A percentile compares a stretch with the other conserved stretches of the same genome.
Conservation (phyloP, 2,329 filamentous ascomycete genomes). For the Myriangium duriaei region DNA sequence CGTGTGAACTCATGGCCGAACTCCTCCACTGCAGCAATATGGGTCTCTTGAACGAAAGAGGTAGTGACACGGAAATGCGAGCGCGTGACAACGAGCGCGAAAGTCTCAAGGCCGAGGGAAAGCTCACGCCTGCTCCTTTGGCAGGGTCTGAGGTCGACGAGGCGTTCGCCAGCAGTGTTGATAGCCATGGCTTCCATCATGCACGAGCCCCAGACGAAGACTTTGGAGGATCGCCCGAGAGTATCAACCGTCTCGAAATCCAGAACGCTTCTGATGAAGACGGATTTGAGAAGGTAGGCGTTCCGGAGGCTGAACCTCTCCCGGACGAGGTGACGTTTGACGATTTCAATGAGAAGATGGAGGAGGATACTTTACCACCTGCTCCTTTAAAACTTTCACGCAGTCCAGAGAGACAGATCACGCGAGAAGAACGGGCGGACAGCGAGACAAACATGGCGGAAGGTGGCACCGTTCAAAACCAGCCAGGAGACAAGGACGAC, state of each 20-base stretch:
- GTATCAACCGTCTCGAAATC: slow-evolving; percentile 58
- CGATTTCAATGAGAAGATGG: slow-evolving; percentile 48
- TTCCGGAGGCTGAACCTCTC: slow-evolving; percentile 51
- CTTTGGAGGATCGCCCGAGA: slow-evolving; percentile 45
- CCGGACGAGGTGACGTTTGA: slow-evolving; percentile 54
- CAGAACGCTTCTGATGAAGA: slow-evolving; percentile 79
- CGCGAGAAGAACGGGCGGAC: background rate
- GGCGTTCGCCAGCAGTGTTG: slow-evolving; percentile 39
- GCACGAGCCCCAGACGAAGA: slow-evolving; percentile 31
- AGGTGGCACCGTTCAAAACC: background rate
- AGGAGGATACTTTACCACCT: slow-evolving; percentile 15
- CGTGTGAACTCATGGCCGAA: slow-evolving; percentile 96
- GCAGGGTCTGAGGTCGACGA: slow-evolving; percentile 40
- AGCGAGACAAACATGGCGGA: background rate
- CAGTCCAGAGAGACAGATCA: slow-evolving; percentile 1
- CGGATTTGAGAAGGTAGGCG: slow-evolving; percentile 78
- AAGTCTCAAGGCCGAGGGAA: slow-evolving; percentile 63
- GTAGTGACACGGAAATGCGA: slow-evolving; percentile 76
- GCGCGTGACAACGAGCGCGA: slow-evolving; percentile 72
- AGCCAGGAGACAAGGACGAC: slow-evolving; percentile 15
- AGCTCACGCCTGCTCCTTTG: slow-evolving; percentile 43
- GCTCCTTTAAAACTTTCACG: slow-evolving; percentile 5
- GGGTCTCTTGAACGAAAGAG: slow-evolving; percentile 83
- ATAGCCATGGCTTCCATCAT: slow-evolving; percentile 40
- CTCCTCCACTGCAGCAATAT: slow-evolving; percentile 97